phyloP scores from a whole-genome alignment of 768 basidiomycete genomes.

The Pleurotus cornucopiae region DNA sequence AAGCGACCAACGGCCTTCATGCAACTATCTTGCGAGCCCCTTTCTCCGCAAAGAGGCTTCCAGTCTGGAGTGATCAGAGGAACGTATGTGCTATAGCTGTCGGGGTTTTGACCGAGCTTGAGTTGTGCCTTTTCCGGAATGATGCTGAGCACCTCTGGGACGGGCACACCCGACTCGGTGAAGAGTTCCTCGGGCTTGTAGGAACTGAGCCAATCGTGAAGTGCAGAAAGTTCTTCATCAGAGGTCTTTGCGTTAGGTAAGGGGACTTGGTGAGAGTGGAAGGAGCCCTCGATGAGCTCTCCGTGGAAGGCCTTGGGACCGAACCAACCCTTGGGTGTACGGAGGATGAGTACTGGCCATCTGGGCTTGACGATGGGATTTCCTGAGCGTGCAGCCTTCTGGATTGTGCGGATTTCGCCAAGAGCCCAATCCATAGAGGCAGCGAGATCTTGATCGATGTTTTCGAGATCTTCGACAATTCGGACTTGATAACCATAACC shows the following conservation, averaged over 20 bases:
- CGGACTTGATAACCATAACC: conserved; percentile 89
- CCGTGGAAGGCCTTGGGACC: conserved; percentile 65
- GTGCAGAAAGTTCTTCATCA: conserved; percentile 52
- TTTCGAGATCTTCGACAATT: conserved; percentile 63
- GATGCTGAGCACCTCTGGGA: conserved; percentile 50
- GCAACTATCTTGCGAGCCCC: conserved; percentile 62
- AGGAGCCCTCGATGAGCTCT: conserved; percentile 78
- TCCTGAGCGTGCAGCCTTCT: conserved; percentile 71
- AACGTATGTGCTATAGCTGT: conserved; percentile 58
- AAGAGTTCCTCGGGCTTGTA: conserved; percentile 73
- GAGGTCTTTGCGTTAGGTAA: conserved; percentile 68
- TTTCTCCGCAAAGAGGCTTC: conserved; percentile 46
- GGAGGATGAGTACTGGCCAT: conserved; percentile 84
- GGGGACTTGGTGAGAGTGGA: conserved; percentile 86
- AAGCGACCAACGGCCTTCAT: conserved; percentile 69
- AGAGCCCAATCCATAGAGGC: conserved; percentile 81
- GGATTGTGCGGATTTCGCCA: conserved; percentile 70
- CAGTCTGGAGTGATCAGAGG: conserved; percentile 68
- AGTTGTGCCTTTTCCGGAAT: conserved; percentile 52
- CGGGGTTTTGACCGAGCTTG: conserved; percentile 67
- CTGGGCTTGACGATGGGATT: conserved; percentile 83
- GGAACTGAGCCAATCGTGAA: conserved; percentile 71
- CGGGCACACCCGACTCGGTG: conserved; percentile 54
- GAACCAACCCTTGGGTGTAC: conserved; percentile 81
- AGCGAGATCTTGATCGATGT: conserved; percentile 77